Evolutionary conservation across 2,329 filamentous ascomycete genomes (phyloP), one percentile per base, ranked within the genome.

Genomic region (Paraconiothyrium sp.): DNA sequence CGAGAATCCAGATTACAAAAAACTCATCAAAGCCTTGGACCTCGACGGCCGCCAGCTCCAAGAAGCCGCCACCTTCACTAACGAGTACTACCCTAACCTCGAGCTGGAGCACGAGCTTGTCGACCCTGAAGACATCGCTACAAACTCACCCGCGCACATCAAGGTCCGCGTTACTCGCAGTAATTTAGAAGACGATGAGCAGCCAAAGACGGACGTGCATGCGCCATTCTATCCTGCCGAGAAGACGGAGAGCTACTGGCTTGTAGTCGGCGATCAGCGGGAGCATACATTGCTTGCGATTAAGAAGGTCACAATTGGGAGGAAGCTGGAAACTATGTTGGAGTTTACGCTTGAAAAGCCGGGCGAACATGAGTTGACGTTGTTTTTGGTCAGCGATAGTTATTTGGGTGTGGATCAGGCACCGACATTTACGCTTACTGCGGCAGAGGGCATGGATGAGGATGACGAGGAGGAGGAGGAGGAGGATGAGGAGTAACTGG

Each of bases 181-280:
- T 35, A 93, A 97, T 72, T 82, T 94, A 5, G 87, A 89, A n/a
- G 87, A 89, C 11, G 87, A 89, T 43, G 88, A 91, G 57, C 90
- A 87, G 24, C 86, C 91, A 16, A 93, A 97, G 76, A 87, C 90
- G 1, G 90, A 89, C 1, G 96, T 98, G 2, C 94, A 98, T 76
- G 94, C 94, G 55, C 95, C 95, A 0, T 99, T 98, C 84, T 99
- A 95, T 77, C 94, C 95, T 0, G 84, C 80, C 54, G 90, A 91
- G 79, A 99, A 99, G 85, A 90, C 92, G 83, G 95, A 99, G 85
- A 97, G 95, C 76, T 99, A 94, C 94, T 99, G 95, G 95, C 83
- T 99, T 59, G 92, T 99, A 22, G 92, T 99, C 37, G 94, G 94
- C 34, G 94, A 98, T 71, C 93, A 97, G 81, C 91, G 88, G 77